These are phyloP conservation scores for Kodamaea nitidulidarum DNA, from an alignment of 805 yeast genomes.

Conservation along the genomic window DNA sequence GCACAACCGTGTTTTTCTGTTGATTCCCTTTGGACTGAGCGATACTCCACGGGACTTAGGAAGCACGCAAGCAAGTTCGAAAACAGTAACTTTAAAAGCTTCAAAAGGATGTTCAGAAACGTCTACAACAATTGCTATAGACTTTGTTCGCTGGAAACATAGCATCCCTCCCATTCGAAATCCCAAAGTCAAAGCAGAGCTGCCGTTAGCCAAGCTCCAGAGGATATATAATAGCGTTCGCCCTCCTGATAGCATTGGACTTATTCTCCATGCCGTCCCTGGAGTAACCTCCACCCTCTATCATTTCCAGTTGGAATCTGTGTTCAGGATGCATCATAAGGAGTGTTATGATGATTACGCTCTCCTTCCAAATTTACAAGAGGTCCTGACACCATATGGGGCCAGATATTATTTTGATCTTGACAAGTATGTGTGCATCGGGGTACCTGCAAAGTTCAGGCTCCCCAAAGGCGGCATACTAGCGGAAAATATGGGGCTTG, in stretches of 20 bases:
- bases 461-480: slow-evolving; percentile 60
- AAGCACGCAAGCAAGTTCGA: no score
- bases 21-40: not conserved
- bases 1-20: slow-evolving; percentile 13
- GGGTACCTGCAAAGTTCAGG: slow-evolving; percentile 38
- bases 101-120: no score
- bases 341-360: slow-evolving; percentile 38
- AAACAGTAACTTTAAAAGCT: no score
- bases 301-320: slow-evolving; percentile 57
- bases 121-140: not conserved
- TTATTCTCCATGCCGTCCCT: not conserved
- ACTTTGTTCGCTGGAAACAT: slow-evolving; percentile 31
- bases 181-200: slow-evolving; percentile 8
- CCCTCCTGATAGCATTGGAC: slow-evolving; percentile 20
- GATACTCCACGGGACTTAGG: not conserved
- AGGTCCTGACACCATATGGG: slow-evolving; percentile 17
- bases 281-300: slow-evolving; percentile 54
- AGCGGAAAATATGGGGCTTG: slow-evolving; percentile 69
- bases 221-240: slow-evolving; percentile 32
- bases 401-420: slow-evolving; percentile 35
- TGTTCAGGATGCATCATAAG: slow-evolving; percentile 54
- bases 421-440: slow-evolving; percentile 22
- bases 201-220: slow-evolving; percentile 16
- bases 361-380: slow-evolving; percentile 33
- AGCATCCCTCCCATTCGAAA: slow-evolving; percentile 1